Evolutionary conservation across 2,329 filamentous ascomycete species (phyloP).

Genomic region (Aureobasidium vineae): DNA sequence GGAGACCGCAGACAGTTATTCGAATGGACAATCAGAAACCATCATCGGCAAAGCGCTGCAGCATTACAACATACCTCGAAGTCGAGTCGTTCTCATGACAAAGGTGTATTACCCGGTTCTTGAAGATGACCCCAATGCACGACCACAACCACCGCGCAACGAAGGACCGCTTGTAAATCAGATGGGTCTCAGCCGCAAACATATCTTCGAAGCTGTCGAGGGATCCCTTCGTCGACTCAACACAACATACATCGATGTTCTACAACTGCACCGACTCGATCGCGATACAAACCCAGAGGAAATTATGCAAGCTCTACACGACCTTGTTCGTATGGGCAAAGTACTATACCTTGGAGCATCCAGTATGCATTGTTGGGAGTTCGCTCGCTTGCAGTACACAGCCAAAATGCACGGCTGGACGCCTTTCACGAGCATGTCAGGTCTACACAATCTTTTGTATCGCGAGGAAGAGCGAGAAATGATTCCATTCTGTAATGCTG

Average conservation of each 20-base stretch:
- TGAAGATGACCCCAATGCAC: slow-evolving; percentile 8
- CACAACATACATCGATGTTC: slow-evolving; percentile 58
- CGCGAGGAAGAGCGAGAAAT: background rate
- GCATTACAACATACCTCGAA: slow-evolving; percentile 64
- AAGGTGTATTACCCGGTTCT: slow-evolving; percentile 58
- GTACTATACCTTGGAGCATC: background rate
- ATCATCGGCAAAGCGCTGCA: slow-evolving; percentile 67
- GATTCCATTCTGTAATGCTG: background rate
- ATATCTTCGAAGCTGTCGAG: slow-evolving; percentile 65
- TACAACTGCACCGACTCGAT: slow-evolving; percentile 63
- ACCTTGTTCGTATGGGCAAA: slow-evolving; percentile 46
- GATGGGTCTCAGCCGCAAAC: slow-evolving; percentile 59
- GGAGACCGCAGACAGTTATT: slow-evolving; percentile 60
- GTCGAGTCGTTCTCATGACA: slow-evolving; percentile 60
- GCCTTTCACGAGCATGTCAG: background rate
- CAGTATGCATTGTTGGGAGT: background rate
- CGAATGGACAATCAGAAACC: slow-evolving; percentile 63
- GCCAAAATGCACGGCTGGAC: background rate
- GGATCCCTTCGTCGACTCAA: slow-evolving; percentile 55
- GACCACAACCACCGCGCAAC: too few relatives aligned
- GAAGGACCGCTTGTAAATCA: slow-evolving; percentile 42
- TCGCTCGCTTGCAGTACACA: background rate
- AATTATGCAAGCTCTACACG: slow-evolving; percentile 57
- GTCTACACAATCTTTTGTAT: background rate
- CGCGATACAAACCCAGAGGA: slow-evolving; percentile 55